Evolutionary conservation across 1,284 basidiomycete species (phyloP).

Genomic region (Ustilago bromivora): DNA sequence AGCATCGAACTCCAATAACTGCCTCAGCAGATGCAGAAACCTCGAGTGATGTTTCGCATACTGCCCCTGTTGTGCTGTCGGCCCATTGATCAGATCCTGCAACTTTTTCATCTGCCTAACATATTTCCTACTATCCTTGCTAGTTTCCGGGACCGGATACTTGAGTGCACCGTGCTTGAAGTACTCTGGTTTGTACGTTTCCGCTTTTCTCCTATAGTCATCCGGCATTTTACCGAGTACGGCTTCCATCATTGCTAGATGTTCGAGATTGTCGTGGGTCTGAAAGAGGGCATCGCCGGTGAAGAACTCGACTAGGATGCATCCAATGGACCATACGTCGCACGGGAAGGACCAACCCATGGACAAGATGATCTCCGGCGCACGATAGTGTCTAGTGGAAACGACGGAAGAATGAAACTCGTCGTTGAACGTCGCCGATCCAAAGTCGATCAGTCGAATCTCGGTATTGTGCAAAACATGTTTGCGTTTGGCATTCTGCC

Average conservation of each 20-base stretch:
- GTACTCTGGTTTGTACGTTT: conserved; percentile 83
- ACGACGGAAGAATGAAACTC: conserved; percentile 99
- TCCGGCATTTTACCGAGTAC: conserved; percentile 98
- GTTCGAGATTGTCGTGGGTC: conserved; percentile 98
- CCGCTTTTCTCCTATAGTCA: conserved; percentile 75
- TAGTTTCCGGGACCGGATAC: conserved; percentile 88
- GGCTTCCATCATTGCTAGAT: conserved; percentile 99
- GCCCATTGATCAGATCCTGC: conserved; percentile 82
- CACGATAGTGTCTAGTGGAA: conserved; percentile 96
- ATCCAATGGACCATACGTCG: conserved; percentile 97
- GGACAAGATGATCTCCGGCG: conserved; percentile 95
- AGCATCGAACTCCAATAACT: conserved; percentile 91
- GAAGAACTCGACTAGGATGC: conserved; percentile 98
- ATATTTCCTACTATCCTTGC: conserved; percentile 91
- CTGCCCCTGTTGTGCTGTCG: conserved; percentile 24
- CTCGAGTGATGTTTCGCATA: conserved; percentile 74
- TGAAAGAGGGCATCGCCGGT: conserved; percentile 98
- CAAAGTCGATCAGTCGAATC: conserved; percentile 98
- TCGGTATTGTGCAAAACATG: conserved; percentile 84
- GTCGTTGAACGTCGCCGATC: conserved; percentile 95
- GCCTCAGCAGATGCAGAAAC: conserved; percentile 87
- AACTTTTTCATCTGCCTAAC: conserved; percentile 86
- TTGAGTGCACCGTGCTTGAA: conserved; percentile 88
- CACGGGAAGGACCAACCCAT: conserved; percentile 98
- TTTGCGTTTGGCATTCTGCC: conserved; percentile 60